Evolutionary conservation across 805 yeast species (phyloP), one percentile per base, ranked within the genome.

Genomic region (Spathaspora boniae): DNA sequence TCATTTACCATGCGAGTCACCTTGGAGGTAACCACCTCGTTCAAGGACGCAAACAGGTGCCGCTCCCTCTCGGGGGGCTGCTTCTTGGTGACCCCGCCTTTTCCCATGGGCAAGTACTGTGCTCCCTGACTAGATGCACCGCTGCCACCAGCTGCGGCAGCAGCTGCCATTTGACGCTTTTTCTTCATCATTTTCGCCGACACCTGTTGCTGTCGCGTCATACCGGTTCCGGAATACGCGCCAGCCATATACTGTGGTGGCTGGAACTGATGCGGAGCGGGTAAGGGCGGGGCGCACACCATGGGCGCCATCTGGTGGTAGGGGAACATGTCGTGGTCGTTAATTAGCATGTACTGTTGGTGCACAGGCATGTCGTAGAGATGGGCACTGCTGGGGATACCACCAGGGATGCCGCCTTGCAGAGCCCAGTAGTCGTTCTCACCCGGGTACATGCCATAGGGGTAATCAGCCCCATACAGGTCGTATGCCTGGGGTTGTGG

Each of bases 11-110:
- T 11, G 12, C 18, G 30, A 5, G 35, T 23, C 12, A 6, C 27
- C 21, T 30, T 36, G 4, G 39, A 22, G 31, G 26, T 25, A 9
- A 36, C 28, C 16, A 36, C 24, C 11, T 36, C 34, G 14, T 30
- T 17, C 16, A 22, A 11, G 7, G 39, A n/a, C 12, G 26, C 7
- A 9, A 6, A 9, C n/a, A 7, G 14, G 19, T 30, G 22, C 18
- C 15, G 26, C 9, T 33, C 36, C 20, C 16, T 33, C 9, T 33
- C 36, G 16, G 6, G 14, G 12, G 16, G 5, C 17, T 19, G 20
- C 21, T 26, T 27, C 12, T 28, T 28, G 11, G 19, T 28, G 11
- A 28, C 31, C 31, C 11, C 11, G n/a, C 25, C 11, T 12, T 22
- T 22, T 22, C 25, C 25, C 25, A 22, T 22, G 25, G n/a, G n/a